Percentiles rank a stretch among this genome's conserved stretches.
Conservation (phyloP, 257 asterid species). For the Ballota nigra region DNA sequence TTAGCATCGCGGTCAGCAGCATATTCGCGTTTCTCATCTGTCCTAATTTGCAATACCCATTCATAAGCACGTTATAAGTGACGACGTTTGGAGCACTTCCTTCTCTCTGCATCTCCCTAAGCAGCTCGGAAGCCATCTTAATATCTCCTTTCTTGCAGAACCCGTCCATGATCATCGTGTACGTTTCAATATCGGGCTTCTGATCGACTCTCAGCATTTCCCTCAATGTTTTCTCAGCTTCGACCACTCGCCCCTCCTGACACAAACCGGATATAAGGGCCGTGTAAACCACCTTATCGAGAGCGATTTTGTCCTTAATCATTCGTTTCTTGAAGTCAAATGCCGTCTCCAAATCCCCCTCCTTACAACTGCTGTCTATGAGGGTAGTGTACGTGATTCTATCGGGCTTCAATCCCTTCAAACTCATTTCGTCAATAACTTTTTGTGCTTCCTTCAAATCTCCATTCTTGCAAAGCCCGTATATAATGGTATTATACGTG, state of each 20-base stretch:
- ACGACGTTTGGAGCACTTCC: constrained; percentile 57
- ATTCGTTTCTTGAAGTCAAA: constrained; percentile 42
- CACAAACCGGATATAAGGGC: constrained; percentile 78
- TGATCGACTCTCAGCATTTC: constrained; percentile 57
- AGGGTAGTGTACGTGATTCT: constrained; percentile 74
- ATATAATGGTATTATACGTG: constrained; percentile 65
- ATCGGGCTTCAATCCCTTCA: constrained; percentile 81
- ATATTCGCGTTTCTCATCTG: constrained; percentile 83
- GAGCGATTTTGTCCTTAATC: constrained; percentile 50
- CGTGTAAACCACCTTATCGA: constrained; percentile 68
- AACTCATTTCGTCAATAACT: constrained; percentile 54
- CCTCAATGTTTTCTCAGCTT: constrained; percentile 58
- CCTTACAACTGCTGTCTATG: constrained; percentile 69
- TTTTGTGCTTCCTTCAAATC: constrained; percentile 51
- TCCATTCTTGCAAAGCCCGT: constrained; percentile 76
- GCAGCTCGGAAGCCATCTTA: constrained; percentile 58
- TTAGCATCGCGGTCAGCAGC: constrained; percentile 79
- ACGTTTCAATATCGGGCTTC: constrained; percentile 55
- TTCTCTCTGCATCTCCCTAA: constrained; percentile 71
- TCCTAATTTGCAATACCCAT: constrained; percentile 82
- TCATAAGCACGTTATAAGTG: constrained; percentile 77
- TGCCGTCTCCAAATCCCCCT: constrained; percentile 68
- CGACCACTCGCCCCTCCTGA: constrained; percentile 42
- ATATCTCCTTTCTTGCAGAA: constrained; percentile 78
- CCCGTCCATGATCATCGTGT: constrained; percentile 71